These are phyloP conservation scores for Calonectria multiphialidica DNA, from an alignment of 2,329 filamentous ascomycete species.

Conservation along the genomic window DNA sequence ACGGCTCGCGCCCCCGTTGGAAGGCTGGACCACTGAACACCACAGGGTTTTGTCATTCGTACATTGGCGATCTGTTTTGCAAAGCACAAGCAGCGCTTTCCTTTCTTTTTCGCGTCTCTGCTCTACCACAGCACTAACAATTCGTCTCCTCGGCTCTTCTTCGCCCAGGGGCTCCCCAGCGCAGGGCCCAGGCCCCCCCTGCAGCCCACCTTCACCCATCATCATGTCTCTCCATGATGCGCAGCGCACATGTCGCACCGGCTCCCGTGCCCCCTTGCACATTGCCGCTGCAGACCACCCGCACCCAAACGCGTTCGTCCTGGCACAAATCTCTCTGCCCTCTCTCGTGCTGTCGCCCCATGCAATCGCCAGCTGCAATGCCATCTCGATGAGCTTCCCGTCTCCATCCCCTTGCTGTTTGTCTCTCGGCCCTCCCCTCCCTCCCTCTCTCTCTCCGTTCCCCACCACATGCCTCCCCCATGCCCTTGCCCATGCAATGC, in stretches of 20 bases:
- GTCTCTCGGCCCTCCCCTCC: background rate
- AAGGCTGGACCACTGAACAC: conserved; percentile 31
- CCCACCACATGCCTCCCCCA: background rate
- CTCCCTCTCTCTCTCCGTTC: background rate
- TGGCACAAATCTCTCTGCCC: too few species aligned
- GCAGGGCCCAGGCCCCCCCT: background rate
- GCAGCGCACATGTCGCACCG: conserved; percentile 32
- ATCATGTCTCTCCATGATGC: conserved; percentile 31
- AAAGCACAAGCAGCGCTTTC: background rate
- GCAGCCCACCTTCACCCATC: background rate
- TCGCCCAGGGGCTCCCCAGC: background rate
- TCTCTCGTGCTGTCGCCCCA: too few species aligned
- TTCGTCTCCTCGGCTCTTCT: background rate
- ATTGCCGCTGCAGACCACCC: conserved; percentile 30
- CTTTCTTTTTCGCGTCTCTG: background rate
- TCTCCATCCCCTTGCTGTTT: background rate
- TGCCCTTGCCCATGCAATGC: conserved; percentile 37
- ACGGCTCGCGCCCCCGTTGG: conserved; percentile 16
- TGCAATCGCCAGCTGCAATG: background rate
- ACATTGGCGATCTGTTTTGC: background rate
- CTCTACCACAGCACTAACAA: background rate
- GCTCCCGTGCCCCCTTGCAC: background rate
- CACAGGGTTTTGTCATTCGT: conserved; percentile 16
- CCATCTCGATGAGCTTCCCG: conserved; percentile 12
- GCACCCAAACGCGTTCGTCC: conserved; percentile 23